These are phyloP conservation scores for Sugiyamaella smithiae DNA, from an alignment of 805 yeast genomes.

Conservation along the genomic window DNA sequence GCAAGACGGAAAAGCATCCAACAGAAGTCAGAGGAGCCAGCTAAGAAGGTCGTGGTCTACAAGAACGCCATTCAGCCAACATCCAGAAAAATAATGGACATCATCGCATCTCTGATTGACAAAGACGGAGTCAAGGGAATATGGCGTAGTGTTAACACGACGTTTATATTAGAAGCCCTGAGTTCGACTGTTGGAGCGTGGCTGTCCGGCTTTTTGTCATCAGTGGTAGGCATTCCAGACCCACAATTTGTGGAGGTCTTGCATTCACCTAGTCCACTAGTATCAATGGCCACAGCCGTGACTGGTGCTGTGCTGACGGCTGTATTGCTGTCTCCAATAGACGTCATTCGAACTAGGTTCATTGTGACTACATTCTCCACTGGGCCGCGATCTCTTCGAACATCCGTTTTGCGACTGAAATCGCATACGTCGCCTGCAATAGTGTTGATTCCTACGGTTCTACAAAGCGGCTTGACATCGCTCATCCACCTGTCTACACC, in stretches of 20 bases:
- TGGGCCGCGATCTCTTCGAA: slow-evolving; percentile 64
- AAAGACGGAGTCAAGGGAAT: slow-evolving; percentile 61
- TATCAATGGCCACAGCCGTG: slow-evolving; percentile 64
- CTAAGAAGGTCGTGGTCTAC: neutral
- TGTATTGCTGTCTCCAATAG: slow-evolving; percentile 72
- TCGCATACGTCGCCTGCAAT: slow-evolving; percentile 54
- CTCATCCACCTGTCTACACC: slow-evolving; percentile 67
- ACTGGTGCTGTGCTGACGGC: slow-evolving; percentile 72
- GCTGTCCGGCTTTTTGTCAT: slow-evolving; percentile 85
- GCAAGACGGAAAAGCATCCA: slow-evolving; percentile 4
- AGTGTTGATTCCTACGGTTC: slow-evolving; percentile 63
- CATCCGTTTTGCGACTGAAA: slow-evolving; percentile 54
- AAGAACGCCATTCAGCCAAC: slow-evolving; percentile 20
- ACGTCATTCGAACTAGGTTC: slow-evolving; percentile 72
- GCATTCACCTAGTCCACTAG: slow-evolving; percentile 72
- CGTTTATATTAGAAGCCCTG: slow-evolving; percentile 73
- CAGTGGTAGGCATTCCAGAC: slow-evolving; percentile 79
- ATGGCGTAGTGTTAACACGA: slow-evolving; percentile 70
- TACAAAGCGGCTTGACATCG: slow-evolving; percentile 56
- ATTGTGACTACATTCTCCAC: slow-evolving; percentile 63
- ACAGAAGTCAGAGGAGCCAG: slow-evolving; percentile 8
- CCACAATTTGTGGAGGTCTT: slow-evolving; percentile 80
- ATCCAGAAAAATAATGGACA: slow-evolving; percentile 34
- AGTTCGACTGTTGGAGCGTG: slow-evolving; percentile 81
- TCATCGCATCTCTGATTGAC: slow-evolving; percentile 51